Conservation (phyloP, 495 filamentous ascomycete species). For the Penicillium lividum region DNA sequence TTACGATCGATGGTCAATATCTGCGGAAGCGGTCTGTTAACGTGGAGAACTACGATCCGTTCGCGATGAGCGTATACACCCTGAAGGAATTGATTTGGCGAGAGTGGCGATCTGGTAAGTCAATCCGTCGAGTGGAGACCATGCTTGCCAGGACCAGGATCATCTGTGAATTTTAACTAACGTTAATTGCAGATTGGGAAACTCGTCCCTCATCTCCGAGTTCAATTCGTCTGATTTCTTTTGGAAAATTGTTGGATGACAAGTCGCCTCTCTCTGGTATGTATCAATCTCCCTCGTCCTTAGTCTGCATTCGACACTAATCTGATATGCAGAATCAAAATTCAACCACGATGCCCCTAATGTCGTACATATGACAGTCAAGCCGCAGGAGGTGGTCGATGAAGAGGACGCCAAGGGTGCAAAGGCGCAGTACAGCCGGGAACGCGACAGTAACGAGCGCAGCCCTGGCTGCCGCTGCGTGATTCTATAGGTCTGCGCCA, state of each 20-base stretch:
- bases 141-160: background rate
- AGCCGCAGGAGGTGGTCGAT: conserved; percentile 84
- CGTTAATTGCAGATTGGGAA: conserved; percentile 70
- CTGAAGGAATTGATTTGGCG: conserved; percentile 88
- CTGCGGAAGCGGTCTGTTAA: conserved; percentile 73
- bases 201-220: conserved; percentile 76
- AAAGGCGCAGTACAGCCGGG: conserved; percentile 61
- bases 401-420: conserved; percentile 82
- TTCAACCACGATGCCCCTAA: conserved; percentile 73
- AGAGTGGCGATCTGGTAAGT: conserved; percentile 76
- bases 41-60: conserved; percentile 77
- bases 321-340: conserved; percentile 58
- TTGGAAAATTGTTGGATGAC: conserved; percentile 85
- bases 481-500: conserved; percentile 61
- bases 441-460: conserved; percentile 61
- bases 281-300: conserved; percentile 6
- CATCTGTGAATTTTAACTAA: background rate
- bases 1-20: conserved; percentile 84
- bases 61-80: conserved; percentile 85
- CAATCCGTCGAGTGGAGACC: too few relatives aligned
- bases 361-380: conserved; percentile 91
- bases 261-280: conserved; percentile 75
- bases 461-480: conserved; percentile 76
- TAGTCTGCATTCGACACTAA: background rate
- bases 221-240: conserved; percentile 83